Evolutionary conservation across 208 protist species (phyloP).

Genomic region (Leishmania gerbilli): DNA sequence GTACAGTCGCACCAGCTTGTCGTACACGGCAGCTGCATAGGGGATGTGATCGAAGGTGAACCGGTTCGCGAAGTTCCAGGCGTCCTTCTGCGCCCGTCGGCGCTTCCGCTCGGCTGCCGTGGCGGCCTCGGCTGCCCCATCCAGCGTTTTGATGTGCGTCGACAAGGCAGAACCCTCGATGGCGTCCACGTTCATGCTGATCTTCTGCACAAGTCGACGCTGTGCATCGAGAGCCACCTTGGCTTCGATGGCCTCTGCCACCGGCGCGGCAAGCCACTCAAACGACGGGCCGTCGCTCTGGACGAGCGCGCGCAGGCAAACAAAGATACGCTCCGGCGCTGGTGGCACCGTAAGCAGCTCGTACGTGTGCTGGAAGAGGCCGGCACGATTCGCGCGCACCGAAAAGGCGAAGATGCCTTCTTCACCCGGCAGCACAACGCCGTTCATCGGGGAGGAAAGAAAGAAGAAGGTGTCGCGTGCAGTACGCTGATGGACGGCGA

Average conservation of each 20-base stretch:
- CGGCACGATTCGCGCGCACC: conserved; percentile 50
- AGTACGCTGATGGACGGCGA: conserved; percentile 38
- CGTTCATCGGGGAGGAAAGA: conserved; percentile 67
- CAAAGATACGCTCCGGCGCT: conserved; percentile 52
- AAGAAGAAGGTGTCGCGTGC: conserved; percentile 49
- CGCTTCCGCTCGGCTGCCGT: conserved; percentile 13
- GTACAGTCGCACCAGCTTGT: conserved; percentile 47
- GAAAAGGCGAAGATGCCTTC: conserved; percentile 65
- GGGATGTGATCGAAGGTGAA: conserved; percentile 55
- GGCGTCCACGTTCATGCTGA: conserved; percentile 31
- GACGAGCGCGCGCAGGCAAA: conserved; percentile 66
- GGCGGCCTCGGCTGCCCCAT: conserved; percentile 20
- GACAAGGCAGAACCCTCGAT: conserved; percentile 54
- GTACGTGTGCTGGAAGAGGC: conserved; percentile 59
- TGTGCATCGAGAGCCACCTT: conserved; percentile 46
- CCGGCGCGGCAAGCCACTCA: conserved; percentile 29
- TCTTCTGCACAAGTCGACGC: conserved; percentile 44
- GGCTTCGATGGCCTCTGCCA: conserved; percentile 39
- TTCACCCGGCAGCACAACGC: conserved; percentile 73
- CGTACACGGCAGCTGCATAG: conserved; percentile 70
- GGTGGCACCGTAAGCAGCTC: conserved; percentile 85
- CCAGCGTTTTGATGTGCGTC: conserved; percentile 29
- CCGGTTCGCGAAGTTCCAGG: conserved; percentile 48
- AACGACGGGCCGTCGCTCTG: conserved; percentile 27
- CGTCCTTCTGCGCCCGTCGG: conserved; percentile 26